These are phyloP conservation scores for Geotrichum bryndzae DNA, from an alignment of 1,139 yeast genomes.

Conservation along the genomic window DNA sequence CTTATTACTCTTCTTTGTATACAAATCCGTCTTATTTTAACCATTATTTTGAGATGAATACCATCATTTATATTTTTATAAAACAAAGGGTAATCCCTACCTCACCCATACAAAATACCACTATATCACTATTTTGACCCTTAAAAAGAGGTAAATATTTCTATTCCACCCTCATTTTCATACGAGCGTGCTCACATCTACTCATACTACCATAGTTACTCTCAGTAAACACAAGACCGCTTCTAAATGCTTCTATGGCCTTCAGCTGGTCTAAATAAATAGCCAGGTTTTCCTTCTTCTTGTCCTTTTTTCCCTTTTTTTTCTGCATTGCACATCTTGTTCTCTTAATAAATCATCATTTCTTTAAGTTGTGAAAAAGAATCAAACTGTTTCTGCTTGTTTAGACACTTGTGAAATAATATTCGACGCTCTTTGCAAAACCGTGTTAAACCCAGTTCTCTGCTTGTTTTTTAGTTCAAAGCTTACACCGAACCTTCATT, in stretches of 20 bases:
- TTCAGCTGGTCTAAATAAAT: background rate
- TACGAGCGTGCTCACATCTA: background rate
- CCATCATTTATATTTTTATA: too few species aligned
- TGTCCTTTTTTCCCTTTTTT: slow-evolving; percentile 2
- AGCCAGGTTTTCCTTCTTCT: background rate
- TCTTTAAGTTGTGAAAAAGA: background rate
- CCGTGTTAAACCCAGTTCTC: background rate
- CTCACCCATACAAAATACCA: background rate
- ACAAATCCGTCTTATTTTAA: background rate
- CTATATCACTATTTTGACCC: background rate
- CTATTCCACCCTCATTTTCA: background rate
- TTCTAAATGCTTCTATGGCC: background rate
- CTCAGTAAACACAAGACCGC: background rate
- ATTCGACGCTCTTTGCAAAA: background rate
- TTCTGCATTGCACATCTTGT: background rate
- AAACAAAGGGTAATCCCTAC: background rate
- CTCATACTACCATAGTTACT: background rate
- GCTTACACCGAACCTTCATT: background rate
- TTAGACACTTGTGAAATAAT: background rate
- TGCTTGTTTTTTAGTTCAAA: background rate
- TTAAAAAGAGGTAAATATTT: background rate
- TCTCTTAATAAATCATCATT: background rate
- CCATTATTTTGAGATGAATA: too few species aligned
- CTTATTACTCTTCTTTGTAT: background rate
- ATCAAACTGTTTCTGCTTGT: background rate